Evolutionary conservation across 2,329 filamentous ascomycete genomes (phyloP), one percentile per base, ranked within the genome.

Genomic region (Trichoderma atroviride): DNA sequence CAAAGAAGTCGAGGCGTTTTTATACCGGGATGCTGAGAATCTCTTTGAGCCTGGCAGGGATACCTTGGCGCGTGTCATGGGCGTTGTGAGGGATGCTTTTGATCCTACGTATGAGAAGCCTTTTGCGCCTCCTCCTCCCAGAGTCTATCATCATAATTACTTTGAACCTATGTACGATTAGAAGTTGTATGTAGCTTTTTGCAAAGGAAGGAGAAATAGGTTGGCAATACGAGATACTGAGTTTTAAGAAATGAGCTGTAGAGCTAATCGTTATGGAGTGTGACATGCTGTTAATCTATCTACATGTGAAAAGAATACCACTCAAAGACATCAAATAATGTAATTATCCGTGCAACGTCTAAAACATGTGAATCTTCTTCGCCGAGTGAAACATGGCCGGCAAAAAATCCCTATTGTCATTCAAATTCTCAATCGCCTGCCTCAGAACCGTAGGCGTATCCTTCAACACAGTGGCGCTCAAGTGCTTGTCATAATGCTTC

Each of bases 301-400:
- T 43, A 43, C 40, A 43, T n/a, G 2, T 4, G 19, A n/a, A 10
- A n/a, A 9, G 6, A 16, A 6, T 5, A 19, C 9, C n/a, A 24
- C 47, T 24, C 11, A 22, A 50, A 5, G 11, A 53, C 9, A 22
- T 9, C 5, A 29, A 10, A 19, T 5, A 43, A 11, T 27, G 3
- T 31, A 5, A 16, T 31, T 19, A 11, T 19, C 10, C 14, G 5
- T 31, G 4, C 5, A 11, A 13, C 22, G 13, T 31, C 27, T 62
- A 69, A 56, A 69, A 69, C 66, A 69, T 69, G 47, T 69, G 66
- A 24, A 69, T 37, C n/a, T 62, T 69, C 59, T 69, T 61, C 24
- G 66, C 66, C 3, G 70, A 71, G 35, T 71, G 70, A 19, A 71
- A 71, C 70, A 71, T 71, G 6, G 69, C 37, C 27, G 70, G 70